Conservation (phyloP, 2,329 filamentous ascomycete genomes). For the Coniochaeta hoffmannii region DNA sequence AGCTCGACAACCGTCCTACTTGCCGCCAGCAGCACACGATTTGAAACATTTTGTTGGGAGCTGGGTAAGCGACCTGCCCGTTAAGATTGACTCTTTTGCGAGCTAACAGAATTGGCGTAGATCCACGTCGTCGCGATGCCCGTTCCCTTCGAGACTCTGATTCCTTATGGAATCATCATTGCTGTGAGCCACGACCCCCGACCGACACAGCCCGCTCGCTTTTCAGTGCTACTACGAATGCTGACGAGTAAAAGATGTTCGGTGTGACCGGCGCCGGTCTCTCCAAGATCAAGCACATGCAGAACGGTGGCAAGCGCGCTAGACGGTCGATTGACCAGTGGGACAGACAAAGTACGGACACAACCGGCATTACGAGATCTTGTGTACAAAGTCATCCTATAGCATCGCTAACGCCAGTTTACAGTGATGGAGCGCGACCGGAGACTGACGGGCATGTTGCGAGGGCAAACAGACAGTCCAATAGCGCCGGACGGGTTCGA, state of each 20-base stretch:
- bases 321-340: slow-evolving; percentile 56
- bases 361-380: background rate
- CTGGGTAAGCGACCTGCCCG: background rate
- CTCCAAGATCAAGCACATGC: slow-evolving; percentile 46
- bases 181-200: slow-evolving; percentile 34
- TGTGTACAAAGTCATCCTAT: background rate
- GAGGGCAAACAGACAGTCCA: slow-evolving; percentile 50
- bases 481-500: slow-evolving; percentile 53
- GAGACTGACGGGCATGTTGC: slow-evolving; percentile 49
- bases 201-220: too few relatives aligned
- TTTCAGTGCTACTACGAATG: background rate
- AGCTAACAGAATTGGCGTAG: slow-evolving; percentile 12
- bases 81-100: background rate
- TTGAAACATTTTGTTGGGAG: slow-evolving; percentile 3
- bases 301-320: slow-evolving; percentile 54
- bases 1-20: background rate
- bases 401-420: slow-evolving; percentile 4
- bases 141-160: slow-evolving; percentile 55
- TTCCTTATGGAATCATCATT: slow-evolving; percentile 59
- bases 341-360: slow-evolving; percentile 53
- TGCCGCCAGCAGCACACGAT: slow-evolving; percentile 7
- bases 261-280: slow-evolving; percentile 51
- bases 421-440: slow-evolving; percentile 60
- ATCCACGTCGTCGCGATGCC: slow-evolving; percentile 38
- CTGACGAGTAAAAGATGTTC: slow-evolving; percentile 46